Evolutionary conservation across 768 basidiomycete species (phyloP).

Genomic region (Strobilomyces echinocephalus): DNA sequence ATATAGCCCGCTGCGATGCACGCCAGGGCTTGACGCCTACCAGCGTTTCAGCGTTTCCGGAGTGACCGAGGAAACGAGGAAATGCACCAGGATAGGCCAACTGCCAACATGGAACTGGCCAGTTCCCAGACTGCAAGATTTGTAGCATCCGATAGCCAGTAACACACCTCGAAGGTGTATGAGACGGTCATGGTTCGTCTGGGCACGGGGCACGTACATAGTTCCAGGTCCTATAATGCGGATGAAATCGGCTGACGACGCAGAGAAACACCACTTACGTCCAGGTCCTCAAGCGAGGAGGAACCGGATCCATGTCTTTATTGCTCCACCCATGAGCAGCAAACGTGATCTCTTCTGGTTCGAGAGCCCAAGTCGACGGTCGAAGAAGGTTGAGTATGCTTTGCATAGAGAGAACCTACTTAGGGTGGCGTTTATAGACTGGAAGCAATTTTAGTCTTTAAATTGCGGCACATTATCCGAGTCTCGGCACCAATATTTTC

Average conservation of each 20-base stretch:
- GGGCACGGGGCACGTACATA: constrained; percentile 56
- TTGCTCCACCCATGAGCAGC: constrained; percentile 65
- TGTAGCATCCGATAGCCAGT: constrained; percentile 27
- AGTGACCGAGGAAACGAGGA: neutral
- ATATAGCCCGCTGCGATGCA: constrained; percentile 70
- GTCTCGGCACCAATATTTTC: constrained; percentile 1
- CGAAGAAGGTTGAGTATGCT: constrained; percentile 7
- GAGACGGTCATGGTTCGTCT: constrained; percentile 19
- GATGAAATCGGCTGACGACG: neutral
- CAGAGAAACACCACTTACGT: constrained; percentile 21
- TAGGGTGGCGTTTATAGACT: neutral
- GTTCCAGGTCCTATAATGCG: constrained; percentile 42
- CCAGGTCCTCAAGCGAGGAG: constrained; percentile 59
- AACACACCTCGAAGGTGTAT: constrained; percentile 21
- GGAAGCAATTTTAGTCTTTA: constrained; percentile 1
- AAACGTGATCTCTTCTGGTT: constrained; percentile 39
- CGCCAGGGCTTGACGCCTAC: constrained; percentile 59
- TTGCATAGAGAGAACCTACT: neutral
- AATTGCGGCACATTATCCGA: constrained; percentile 3
- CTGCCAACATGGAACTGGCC: constrained; percentile 68
- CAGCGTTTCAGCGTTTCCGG: neutral
- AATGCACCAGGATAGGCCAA: constrained; percentile 63
- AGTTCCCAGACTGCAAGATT: constrained; percentile 45
- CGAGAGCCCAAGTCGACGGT: constrained; percentile 19
- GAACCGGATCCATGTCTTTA: constrained; percentile 75